Percentiles rank a stretch among this genome's conserved stretches.
phyloP scores from a whole-genome alignment of 2,329 filamentous ascomycete genomes.

The Alternaria ethzedia region DNA sequence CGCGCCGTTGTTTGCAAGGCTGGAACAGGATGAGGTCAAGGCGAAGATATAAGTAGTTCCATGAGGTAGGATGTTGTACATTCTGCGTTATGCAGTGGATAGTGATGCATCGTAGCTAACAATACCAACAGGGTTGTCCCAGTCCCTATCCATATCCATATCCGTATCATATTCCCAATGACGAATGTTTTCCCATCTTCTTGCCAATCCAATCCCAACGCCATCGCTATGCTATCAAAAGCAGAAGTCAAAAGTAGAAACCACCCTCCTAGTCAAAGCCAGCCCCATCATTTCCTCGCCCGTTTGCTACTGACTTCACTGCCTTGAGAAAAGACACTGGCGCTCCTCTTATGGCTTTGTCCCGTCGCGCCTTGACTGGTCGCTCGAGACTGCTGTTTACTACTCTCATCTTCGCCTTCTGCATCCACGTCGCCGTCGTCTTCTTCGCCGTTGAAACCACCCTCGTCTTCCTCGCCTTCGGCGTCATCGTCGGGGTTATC shows the following conservation, averaged over 20 bases:
- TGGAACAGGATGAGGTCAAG: slow-evolving; percentile 26
- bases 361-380: slow-evolving; percentile 27
- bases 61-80: neutral
- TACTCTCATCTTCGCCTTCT: slow-evolving; percentile 43
- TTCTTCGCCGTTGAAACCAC: slow-evolving; percentile 39
- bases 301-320: slow-evolving; percentile 44
- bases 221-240: slow-evolving; percentile 24
- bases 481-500: slow-evolving; percentile 42
- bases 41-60: slow-evolving; percentile 24
- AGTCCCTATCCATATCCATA: neutral
- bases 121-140: neutral
- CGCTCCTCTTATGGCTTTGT: slow-evolving; percentile 73
- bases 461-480: slow-evolving; percentile 22
- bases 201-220: slow-evolving; percentile 7
- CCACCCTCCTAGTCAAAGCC: neutral
- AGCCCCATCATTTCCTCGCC: slow-evolving; percentile 30
- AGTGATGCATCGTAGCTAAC: neutral
- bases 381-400: slow-evolving; percentile 36
- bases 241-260: neutral
- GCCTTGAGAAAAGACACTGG: slow-evolving; percentile 74
- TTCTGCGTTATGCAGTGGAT: neutral
- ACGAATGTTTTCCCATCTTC: neutral
- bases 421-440: slow-evolving; percentile 34
- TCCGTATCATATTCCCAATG: neutral
- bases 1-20: slow-evolving; percentile 38